Conservation (phyloP, 805 yeast species). For the Groenewaldozyma tartarivorans region DNA sequence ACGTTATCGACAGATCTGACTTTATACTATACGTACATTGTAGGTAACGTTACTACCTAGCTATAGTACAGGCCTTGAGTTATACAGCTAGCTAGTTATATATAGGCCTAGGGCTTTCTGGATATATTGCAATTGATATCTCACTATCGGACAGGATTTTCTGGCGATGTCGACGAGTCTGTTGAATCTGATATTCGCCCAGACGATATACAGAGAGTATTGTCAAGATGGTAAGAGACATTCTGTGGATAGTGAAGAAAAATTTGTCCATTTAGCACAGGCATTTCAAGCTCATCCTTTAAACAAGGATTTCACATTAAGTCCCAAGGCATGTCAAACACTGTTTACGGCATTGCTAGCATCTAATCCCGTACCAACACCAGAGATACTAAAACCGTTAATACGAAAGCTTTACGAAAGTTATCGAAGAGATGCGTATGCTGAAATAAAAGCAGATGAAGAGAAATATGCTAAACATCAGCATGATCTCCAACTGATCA, state of each 20-base stretch:
- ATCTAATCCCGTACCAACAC: slow-evolving; percentile 9
- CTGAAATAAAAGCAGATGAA: slow-evolving; percentile 26
- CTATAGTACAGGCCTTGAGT: too few species aligned
- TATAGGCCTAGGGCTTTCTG: too few species aligned
- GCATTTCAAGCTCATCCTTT: slow-evolving; percentile 17
- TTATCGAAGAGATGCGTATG: slow-evolving; percentile 16
- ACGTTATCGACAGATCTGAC: too few species aligned
- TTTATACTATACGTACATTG: too few species aligned
- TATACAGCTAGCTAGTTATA: too few species aligned
- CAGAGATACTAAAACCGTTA: slow-evolving; percentile 15
- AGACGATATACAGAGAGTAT: slow-evolving; percentile 17
- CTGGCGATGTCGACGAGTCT: slow-evolving; percentile 18
- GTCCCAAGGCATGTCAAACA: slow-evolving; percentile 18
- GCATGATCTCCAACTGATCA: slow-evolving; percentile 33
- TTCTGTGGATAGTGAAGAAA: slow-evolving; percentile 1
- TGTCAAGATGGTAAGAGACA: slow-evolving; percentile 5
- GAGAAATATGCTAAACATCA: slow-evolving; percentile 27
- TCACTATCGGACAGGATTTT: too few species aligned
- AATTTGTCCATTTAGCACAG: slow-evolving; percentile 12
- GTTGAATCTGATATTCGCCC: slow-evolving; percentile 20
- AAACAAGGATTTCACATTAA: slow-evolving; percentile 16
- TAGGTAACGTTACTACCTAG: too few species aligned
- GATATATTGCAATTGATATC: too few species aligned
- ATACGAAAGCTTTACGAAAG: slow-evolving; percentile 17
- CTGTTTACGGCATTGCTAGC: slow-evolving; percentile 16